A percentile compares a stretch with the other conserved stretches of the same genome.
These are phyloP conservation scores for Fulvia fulva DNA, from an alignment of 2,329 filamentous ascomycete genomes.

Conservation along the genomic window DNA sequence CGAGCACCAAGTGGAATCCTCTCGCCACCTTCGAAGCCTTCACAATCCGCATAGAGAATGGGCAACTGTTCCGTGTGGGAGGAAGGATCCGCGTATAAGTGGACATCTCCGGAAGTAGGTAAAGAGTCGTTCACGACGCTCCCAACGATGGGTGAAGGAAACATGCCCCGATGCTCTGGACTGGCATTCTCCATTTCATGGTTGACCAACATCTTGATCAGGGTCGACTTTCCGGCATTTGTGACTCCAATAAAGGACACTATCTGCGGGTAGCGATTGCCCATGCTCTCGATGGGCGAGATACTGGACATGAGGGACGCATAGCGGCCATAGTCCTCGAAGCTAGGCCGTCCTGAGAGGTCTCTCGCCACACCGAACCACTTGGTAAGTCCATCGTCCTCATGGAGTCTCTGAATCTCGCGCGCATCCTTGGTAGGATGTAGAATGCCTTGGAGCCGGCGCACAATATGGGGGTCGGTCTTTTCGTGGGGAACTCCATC, in stretches of 20 bases:
- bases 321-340: slow-evolving; percentile 45
- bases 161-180: slow-evolving; percentile 28
- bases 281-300: slow-evolving; percentile 25
- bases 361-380: slow-evolving; percentile 39
- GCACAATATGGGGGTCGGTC: slow-evolving; percentile 30
- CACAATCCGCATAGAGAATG: slow-evolving; percentile 51
- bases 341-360: slow-evolving; percentile 29
- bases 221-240: slow-evolving; percentile 48
- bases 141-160: slow-evolving; percentile 45
- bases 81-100: slow-evolving; percentile 50
- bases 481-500: slow-evolving; percentile 38
- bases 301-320: slow-evolving; percentile 40
- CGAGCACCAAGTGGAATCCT: slow-evolving; percentile 35
- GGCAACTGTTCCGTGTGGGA: slow-evolving; percentile 39
- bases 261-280: slow-evolving; percentile 31
- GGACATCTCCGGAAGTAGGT: slow-evolving; percentile 50
- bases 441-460: slow-evolving; percentile 27
- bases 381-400: slow-evolving; percentile 36
- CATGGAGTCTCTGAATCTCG: slow-evolving; percentile 34
- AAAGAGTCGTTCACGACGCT: slow-evolving; percentile 37
- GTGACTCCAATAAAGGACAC: slow-evolving; percentile 36
- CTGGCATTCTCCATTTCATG: slow-evolving; percentile 32
- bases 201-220: slow-evolving; percentile 48
- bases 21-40: slow-evolving; percentile 51
- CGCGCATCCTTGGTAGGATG: slow-evolving; percentile 27